Conservation (phyloP, 75 land plant species). For the Isoetes taiwanensis region DNA sequence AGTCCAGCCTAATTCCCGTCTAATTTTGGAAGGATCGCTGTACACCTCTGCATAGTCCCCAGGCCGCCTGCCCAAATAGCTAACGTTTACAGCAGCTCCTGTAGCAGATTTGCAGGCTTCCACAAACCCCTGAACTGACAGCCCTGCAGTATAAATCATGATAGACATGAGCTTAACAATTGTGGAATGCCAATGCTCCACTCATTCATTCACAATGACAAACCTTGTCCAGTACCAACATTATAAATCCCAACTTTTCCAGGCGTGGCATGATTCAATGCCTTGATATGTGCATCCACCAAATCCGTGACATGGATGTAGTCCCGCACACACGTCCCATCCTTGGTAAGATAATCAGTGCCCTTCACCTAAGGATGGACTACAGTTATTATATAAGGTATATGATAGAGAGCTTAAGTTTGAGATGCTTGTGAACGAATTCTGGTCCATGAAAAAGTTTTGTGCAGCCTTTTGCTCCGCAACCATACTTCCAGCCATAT, state of each 20-base stretch:
- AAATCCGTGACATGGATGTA: slow-evolving; percentile 89
- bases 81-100: slow-evolving; percentile 50
- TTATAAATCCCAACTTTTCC: slow-evolving; percentile 66
- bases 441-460: slow-evolving; percentile 98
- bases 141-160: slow-evolving; percentile 35
- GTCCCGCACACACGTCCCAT: slow-evolving; percentile 86
- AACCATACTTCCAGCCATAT: slow-evolving; percentile 99
- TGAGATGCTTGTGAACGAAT: slow-evolving; percentile 97
- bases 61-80: slow-evolving; percentile 53
- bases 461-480: slow-evolving; percentile 98
- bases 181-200: neutral
- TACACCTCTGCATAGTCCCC: slow-evolving; percentile 93
- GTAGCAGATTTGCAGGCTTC: slow-evolving; percentile 89
- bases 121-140: slow-evolving; percentile 90
- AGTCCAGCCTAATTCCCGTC: slow-evolving; percentile 62
- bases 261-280: slow-evolving; percentile 44
- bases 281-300: slow-evolving; percentile 93
- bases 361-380: slow-evolving; percentile 49
- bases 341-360: slow-evolving; percentile 61
- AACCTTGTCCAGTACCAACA: slow-evolving; percentile 90
- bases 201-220: neutral
- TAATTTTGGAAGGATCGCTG: slow-evolving; percentile 76
- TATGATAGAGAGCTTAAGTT: too few relatives aligned
- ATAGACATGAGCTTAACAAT: neutral
- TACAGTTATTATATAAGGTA: too few relatives aligned